Evolutionary conservation across 257 asterid genomes (phyloP), one percentile per base, ranked within the genome.

Genomic region (Verbena officinalis): DNA sequence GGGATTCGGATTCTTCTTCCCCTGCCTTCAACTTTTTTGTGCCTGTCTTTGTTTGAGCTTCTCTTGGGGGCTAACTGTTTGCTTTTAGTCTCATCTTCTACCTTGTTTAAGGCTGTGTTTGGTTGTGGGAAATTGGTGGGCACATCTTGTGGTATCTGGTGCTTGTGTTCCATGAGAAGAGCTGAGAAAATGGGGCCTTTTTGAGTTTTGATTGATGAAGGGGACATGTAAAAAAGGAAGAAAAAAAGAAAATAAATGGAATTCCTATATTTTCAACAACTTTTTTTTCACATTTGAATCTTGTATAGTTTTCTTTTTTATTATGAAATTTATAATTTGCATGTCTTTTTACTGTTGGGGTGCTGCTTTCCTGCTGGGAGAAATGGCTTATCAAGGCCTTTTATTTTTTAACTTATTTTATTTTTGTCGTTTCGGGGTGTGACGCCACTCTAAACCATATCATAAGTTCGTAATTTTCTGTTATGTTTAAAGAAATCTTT

Each of bases 1-100:
- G 89, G 89, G 77, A 83, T 83, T 66, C 89, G 33, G 15, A 83
- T 77, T 51, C 89, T 68, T 60, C 89, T 52, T 0, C 89, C 89
- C 36, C 89, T 55, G 31, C 89, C 89, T 34, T 83, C 89, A 1
- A 83, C 89, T 12, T 83, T 83, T 44, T 75, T 83, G 69, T 83
- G 89, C 61, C 86, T 69, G 67, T 83, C 89, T 13, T 83, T 83
- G 74, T 79, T 83, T 9, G 82, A 80, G 27, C 70, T 77, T 53
- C 85, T 75, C 61, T 80, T 83, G 3, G 85, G 81, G 33, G 67
- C 78, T 20, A 82, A 55, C 43, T 62, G 82, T 43, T 66, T 62
- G 75, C 73, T 73, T 19, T 62, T 53, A 4, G 49, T 61, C 9
- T 74, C 78, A 23, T 76, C 70, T 40, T 56, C 60, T 70, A 72